Base-by-base conservation (phyloP, 768 basidiomycete genomes). In the Thelephora ganbajun region DNA sequence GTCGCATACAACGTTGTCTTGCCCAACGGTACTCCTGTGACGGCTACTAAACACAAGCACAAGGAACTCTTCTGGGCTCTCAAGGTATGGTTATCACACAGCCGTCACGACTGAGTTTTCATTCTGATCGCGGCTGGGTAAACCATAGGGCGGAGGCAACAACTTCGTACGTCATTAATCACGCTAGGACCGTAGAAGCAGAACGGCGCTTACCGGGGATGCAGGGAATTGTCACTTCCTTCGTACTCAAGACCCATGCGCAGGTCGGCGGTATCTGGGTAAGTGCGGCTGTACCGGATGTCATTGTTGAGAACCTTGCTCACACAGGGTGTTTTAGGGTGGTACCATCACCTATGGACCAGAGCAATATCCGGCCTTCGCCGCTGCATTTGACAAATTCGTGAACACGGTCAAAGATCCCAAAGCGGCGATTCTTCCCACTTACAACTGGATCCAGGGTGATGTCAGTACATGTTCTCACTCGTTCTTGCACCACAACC, bases 261-360 rank as follows among this genome's bases (percentile, higher is more conserved):
- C 77, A 80, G 60, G 61, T 63, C 0, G 26, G 26, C 5, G 57
- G 70, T 59, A 72, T 82, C 48, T 82, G 78, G 79, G 79, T 80
- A 61, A 12, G 70, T 37, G 14, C 33, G 46, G n/a, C 43, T 36
- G 7, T 2, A 3, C 5, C 37, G 47, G 22, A 12, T 37, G 9
- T 26, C n/a, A n/a, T 5, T 35, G 7, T 43, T 19, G 34, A 6
- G 5, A 12, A 26, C 16, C 19, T 33, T 2, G 14, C 22, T 48
- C 2, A 6, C 12, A 20, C 43, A 13, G 11, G 33, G 11, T 6
- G 34, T 11, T 3, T 20, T 45, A 79, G 77, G 77, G 76, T 5
- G 79, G 78, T 0, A n/a, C 68, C 1, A 66, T 78, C 23, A 57
- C 51, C 4, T 64, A 59, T 36, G 50, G 54, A 5, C 50, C 18